Evolutionary conservation across 2,329 filamentous ascomycete genomes (phyloP), one percentile per base, ranked within the genome.

Genomic region (Penicillium sp.): DNA sequence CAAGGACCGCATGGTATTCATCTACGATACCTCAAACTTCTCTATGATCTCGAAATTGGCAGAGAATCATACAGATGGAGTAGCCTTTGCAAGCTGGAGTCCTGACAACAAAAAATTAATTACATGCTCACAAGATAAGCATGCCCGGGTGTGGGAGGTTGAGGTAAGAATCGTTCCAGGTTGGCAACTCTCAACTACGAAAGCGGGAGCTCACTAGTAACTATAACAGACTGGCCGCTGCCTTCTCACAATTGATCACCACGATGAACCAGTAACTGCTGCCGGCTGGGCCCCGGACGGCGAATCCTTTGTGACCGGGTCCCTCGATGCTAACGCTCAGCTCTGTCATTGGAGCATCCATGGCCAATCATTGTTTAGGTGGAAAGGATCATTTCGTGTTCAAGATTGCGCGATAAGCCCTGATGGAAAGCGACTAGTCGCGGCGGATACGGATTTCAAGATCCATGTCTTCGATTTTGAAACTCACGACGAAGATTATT

Each of bases 261-360:
- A 94, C 65, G 82, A 83, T n/a, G 88, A 96, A 65, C 90, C 92
- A 0, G 90, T 96, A 33, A 96, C 90, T 42, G 87, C 89, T 52
- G 95, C 92, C 55, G 89, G 90, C n/a, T 99, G 94, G 93, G 83
- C 89, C 5, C 83, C 87, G 0, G 89, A 96, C 67, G 88, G 88
- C 37, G 78, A 85, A 58, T 86, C 85, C 0, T 92, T 97, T 64
- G 83, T 96, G 37, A 87, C 92, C 1, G 91, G 89, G 3, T 88
- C 89, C 8, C 83, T 95, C 28, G 89, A 92, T 63, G 83, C 82
- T 52, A 78, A 78, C 9, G 80, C 81, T 21, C 84, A 89, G 36
- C 75, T 96, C 14, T 86, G 86, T 48, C 85, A 90, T 48, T 94
- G 89, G 85, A 84, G 85, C 61, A 73, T 88, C 5, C 75, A 81